Evolutionary conservation across 1,284 basidiomycete genomes (phyloP).

Genomic region (Meripilus lineatus): DNA sequence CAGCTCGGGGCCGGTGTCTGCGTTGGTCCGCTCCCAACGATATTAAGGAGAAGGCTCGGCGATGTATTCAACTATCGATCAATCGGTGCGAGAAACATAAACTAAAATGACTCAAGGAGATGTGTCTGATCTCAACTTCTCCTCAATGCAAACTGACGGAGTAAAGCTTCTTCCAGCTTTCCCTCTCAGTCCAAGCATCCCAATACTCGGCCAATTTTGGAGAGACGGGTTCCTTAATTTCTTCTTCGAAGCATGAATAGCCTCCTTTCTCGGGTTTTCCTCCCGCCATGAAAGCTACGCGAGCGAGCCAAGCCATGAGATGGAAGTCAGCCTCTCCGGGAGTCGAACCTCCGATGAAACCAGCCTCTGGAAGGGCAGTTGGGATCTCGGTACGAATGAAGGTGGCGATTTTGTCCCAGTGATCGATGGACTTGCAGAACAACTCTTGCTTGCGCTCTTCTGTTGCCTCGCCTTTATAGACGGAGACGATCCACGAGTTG

Average conservation of each 20-base stretch:
- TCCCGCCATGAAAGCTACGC: slow-evolving; percentile 34
- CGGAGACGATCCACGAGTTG: slow-evolving; percentile 42
- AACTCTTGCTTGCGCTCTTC: slow-evolving; percentile 34
- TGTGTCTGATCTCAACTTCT: too few species aligned
- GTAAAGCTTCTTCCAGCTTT: slow-evolving; percentile 56
- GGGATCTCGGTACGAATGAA: slow-evolving; percentile 41
- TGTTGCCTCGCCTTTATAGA: slow-evolving; percentile 38
- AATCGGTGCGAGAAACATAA: not conserved
- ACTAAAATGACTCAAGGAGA: too few species aligned
- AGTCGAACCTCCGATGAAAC: slow-evolving; percentile 42
- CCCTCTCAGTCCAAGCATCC: slow-evolving; percentile 46
- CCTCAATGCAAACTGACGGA: slow-evolving; percentile 42
- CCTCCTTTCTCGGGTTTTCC: slow-evolving; percentile 32
- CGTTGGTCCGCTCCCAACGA: too few species aligned
- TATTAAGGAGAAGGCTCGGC: too few species aligned
- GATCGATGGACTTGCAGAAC: slow-evolving; percentile 34
- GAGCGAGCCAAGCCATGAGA: slow-evolving; percentile 46
- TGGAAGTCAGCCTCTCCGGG: slow-evolving; percentile 55
- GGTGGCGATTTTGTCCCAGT: slow-evolving; percentile 34
- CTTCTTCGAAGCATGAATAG: slow-evolving; percentile 34
- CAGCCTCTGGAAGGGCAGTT: slow-evolving; percentile 33
- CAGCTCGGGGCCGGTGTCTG: too few species aligned
- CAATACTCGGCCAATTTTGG: slow-evolving; percentile 39
- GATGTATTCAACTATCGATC: not conserved
- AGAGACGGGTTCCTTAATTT: slow-evolving; percentile 34